Evolutionary conservation across 2,329 filamentous ascomycete species (phyloP).

Genomic region (Colletotrichum simmondsii): DNA sequence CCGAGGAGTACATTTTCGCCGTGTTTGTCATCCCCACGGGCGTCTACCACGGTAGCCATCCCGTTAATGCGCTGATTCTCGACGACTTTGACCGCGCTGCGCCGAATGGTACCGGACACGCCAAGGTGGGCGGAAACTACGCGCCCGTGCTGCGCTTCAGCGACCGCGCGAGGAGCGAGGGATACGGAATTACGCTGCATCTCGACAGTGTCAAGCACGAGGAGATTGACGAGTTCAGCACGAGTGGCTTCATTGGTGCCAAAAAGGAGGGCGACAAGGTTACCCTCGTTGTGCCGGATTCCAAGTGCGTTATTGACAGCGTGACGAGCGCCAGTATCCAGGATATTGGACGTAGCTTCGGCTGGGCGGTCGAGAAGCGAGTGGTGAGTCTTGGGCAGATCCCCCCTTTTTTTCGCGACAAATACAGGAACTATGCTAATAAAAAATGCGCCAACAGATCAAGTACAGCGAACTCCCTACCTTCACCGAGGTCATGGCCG

Average conservation of each 20-base stretch:
- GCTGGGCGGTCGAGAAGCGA: conserved; percentile 86
- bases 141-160: conserved; percentile 91
- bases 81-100: conserved; percentile 95
- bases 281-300: conserved; percentile 88
- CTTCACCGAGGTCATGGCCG: conserved; percentile 84
- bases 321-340: conserved; percentile 85
- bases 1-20: conserved; percentile 91
- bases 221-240: conserved; percentile 96
- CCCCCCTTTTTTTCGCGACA: too few relatives aligned
- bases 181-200: conserved; percentile 95
- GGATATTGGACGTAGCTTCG: conserved; percentile 79
- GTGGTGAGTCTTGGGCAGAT: conserved; percentile 57
- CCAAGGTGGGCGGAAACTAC: conserved; percentile 97
- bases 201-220: conserved; percentile 85
- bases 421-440: background rate
- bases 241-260: conserved; percentile 90
- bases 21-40: conserved; percentile 93
- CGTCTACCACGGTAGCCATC: conserved; percentile 90
- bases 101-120: conserved; percentile 88
- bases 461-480: conserved; percentile 66
- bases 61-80: conserved; percentile 87
- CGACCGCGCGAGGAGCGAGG: conserved; percentile 80
- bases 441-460: conserved; percentile 58
- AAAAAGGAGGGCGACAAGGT: conserved; percentile 64
- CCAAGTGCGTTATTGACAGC: conserved; percentile 85